These are phyloP conservation scores for Pichia occidentalis DNA, from an alignment of 805 yeast genomes.

Conservation along the genomic window DNA sequence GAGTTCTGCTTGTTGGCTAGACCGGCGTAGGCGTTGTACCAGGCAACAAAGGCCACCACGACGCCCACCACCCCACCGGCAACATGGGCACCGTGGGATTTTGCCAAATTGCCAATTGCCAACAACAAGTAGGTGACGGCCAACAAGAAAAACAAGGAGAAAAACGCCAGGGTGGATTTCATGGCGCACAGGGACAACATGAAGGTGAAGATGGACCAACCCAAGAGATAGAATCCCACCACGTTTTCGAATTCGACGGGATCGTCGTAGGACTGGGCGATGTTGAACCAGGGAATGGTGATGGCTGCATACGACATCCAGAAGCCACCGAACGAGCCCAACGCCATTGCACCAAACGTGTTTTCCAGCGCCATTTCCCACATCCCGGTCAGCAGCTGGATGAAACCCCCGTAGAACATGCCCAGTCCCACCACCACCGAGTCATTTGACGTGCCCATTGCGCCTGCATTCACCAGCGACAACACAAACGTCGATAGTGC, in stretches of 20 bases:
- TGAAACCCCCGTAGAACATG: slow-evolving; percentile 65
- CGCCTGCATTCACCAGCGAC: slow-evolving; percentile 55
- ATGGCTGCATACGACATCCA: slow-evolving; percentile 74
- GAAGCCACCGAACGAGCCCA: slow-evolving; percentile 61
- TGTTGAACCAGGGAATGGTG: slow-evolving; percentile 50
- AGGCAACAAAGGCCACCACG: slow-evolving; percentile 53
- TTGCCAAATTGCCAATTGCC: slow-evolving; percentile 46
- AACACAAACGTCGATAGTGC: slow-evolving; percentile 64
- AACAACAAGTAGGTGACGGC: slow-evolving; percentile 49
- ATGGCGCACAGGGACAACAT: slow-evolving; percentile 50
- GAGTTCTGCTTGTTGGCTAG: slow-evolving; percentile 59
- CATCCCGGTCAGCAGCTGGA: slow-evolving; percentile 68
- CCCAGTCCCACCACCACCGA: slow-evolving; percentile 61
- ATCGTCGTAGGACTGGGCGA: slow-evolving; percentile 42
- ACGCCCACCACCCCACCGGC: slow-evolving; percentile 70
- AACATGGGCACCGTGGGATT: slow-evolving; percentile 30
- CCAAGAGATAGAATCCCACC: slow-evolving; percentile 51
- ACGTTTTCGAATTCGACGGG: slow-evolving; percentile 42
- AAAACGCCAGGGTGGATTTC: slow-evolving; percentile 49
- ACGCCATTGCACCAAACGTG: slow-evolving; percentile 67
- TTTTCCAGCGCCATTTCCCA: slow-evolving; percentile 72
- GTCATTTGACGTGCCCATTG: slow-evolving; percentile 58
- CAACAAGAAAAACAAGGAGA: slow-evolving; percentile 46
- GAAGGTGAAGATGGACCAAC: slow-evolving; percentile 61
- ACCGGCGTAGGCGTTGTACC: slow-evolving; percentile 72